phyloP scores from a whole-genome alignment of 2,329 filamentous ascomycete genomes.

The Aschersonia sp. region DNA sequence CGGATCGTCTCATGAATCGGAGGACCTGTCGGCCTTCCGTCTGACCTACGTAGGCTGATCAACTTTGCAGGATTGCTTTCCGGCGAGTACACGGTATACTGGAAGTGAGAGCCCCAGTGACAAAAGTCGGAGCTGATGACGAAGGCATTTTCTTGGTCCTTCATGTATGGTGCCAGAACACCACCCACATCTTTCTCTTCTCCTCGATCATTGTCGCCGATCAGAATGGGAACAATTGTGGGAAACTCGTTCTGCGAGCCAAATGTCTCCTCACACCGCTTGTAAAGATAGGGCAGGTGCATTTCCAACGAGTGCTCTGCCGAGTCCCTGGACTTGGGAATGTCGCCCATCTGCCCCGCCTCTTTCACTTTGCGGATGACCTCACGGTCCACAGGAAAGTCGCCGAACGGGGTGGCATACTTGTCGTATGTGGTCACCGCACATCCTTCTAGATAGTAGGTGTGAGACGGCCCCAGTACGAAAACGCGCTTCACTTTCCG shows the following conservation, averaged over 20 bases:
- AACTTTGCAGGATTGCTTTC: conserved; percentile 23
- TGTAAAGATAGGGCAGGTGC: conserved; percentile 89
- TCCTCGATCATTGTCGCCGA: conserved; percentile 53
- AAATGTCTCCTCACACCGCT: conserved; percentile 44
- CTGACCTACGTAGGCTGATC: conserved; percentile 19
- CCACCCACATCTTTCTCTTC: conserved; percentile 56
- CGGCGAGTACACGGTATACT: conserved; percentile 60
- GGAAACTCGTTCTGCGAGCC: conserved; percentile 44
- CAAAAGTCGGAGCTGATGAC: conserved; percentile 93
- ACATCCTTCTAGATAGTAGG: conserved; percentile 62
- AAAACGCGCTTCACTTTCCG: conserved; percentile 76
- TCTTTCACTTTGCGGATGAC: conserved; percentile 34
- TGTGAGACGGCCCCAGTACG: conserved; percentile 83
- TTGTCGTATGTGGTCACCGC: conserved; percentile 58
- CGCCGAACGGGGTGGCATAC: conserved; percentile 63
- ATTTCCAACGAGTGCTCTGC: conserved; percentile 91
- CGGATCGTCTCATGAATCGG: conserved; percentile 77
- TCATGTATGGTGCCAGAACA: conserved; percentile 64
- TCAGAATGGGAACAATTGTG: conserved; percentile 67
- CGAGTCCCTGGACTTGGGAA: conserved; percentile 54
- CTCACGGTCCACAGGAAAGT: conserved; percentile 48
- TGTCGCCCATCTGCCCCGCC: conserved; percentile 26
- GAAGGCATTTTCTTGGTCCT: conserved; percentile 63
- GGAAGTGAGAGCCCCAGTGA: conserved; percentile 79
- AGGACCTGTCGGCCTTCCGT: conserved; percentile 19